Percentiles rank a stretch among this genome's conserved stretches.
These are phyloP conservation scores for Aplosporella prunicola DNA, from an alignment of 2,329 filamentous ascomycete species.

Conservation along the genomic window DNA sequence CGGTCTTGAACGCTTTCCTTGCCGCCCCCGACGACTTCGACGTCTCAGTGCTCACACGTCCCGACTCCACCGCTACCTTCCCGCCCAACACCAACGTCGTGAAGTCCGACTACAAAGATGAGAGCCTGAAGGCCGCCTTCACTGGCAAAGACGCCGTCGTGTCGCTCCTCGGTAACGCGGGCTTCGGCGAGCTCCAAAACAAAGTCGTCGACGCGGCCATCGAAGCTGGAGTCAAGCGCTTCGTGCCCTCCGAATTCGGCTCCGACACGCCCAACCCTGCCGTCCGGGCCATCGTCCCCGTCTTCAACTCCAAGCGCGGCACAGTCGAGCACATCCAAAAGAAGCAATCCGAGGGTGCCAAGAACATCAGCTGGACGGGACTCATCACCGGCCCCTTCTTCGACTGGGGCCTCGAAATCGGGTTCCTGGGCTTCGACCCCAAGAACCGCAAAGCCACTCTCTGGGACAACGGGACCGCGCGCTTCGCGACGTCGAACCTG, in stretches of 20 bases:
- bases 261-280: conserved; percentile 30
- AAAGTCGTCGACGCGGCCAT: conserved; percentile 50
- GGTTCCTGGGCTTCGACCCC: conserved; percentile 45
- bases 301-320: conserved; percentile 43
- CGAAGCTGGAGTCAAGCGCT: conserved; percentile 50
- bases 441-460: conserved; percentile 42
- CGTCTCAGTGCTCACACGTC: conserved; percentile 24
- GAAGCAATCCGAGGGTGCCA: conserved; percentile 25
- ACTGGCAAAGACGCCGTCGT: conserved; percentile 49
- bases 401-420: conserved; percentile 46
- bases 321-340: conserved; percentile 44
- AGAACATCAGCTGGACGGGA: conserved; percentile 49
- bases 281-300: conserved; percentile 35
- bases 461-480: conserved; percentile 47
- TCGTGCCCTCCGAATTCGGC: conserved; percentile 53
- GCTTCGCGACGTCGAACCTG: conserved; percentile 44
- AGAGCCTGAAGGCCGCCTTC: conserved; percentile 43
- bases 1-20: conserved; percentile 21
- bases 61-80: conserved; percentile 16
- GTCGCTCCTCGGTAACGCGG: conserved; percentile 35
- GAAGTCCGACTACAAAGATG: conserved; percentile 38
- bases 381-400: conserved; percentile 52
- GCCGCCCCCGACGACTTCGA: conserved; percentile 14
- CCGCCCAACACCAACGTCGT: conserved; percentile 34
- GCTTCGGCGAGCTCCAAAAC: conserved; percentile 33